Percentiles rank a stretch among this genome's conserved stretches.
These are phyloP conservation scores for Fistulina hepatica DNA, from an alignment of 1,284 basidiomycete species.

Conservation along the genomic window DNA sequence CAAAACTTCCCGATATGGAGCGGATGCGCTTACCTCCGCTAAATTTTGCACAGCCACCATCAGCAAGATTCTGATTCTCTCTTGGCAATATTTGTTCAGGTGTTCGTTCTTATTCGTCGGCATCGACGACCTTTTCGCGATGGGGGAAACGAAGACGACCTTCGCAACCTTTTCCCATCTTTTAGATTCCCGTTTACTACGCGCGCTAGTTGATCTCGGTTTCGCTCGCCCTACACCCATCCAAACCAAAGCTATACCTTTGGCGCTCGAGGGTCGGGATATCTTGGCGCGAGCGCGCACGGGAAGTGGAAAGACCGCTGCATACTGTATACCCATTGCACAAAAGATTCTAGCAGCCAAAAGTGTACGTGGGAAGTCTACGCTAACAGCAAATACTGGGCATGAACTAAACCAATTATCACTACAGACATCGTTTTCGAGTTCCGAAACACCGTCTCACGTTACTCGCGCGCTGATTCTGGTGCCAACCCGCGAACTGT, in stretches of 20 bases:
- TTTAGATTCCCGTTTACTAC: constrained; percentile 66
- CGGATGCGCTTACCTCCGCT: no score
- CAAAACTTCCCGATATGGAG: no score
- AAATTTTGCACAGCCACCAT: no score
- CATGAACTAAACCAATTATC: constrained; percentile 1
- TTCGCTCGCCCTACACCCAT: constrained; percentile 78
- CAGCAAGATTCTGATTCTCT: no score
- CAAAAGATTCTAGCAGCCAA: constrained; percentile 85
- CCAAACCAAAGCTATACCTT: constrained; percentile 73
- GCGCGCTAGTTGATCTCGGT: constrained; percentile 71
- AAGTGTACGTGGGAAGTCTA: constrained; percentile 44
- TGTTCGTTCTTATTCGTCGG: no score
- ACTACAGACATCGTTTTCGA: background rate
- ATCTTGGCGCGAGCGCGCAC: constrained; percentile 91
- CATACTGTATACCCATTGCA: constrained; percentile 85
- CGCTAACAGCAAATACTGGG: background rate
- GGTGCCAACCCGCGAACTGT: constrained; percentile 90
- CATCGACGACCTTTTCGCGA: no score
- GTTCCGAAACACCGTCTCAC: constrained; percentile 33
- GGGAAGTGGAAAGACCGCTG: constrained; percentile 95
- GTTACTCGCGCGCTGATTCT: constrained; percentile 77
- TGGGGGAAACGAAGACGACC: constrained; percentile 23
- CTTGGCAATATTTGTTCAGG: no score
- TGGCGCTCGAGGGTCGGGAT: constrained; percentile 84
- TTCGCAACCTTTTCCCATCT: constrained; percentile 64